These are phyloP conservation scores for Eimeria acervulina DNA, from an alignment of 169 alveolate genomes.

Conservation along the genomic window DNA sequence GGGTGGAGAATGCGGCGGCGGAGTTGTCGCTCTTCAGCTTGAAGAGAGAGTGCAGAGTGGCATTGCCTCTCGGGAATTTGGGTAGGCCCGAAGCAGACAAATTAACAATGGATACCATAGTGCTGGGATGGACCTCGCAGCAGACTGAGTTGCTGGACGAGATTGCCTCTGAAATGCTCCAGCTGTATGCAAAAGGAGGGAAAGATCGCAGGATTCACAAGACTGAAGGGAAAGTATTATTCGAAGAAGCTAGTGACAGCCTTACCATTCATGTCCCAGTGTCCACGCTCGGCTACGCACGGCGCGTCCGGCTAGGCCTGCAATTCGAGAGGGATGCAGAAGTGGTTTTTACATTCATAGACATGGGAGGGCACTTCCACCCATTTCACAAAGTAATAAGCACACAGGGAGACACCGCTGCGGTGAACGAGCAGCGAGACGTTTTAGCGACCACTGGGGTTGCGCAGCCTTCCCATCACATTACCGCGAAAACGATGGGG, in stretches of 20 bases:
- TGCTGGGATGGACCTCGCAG: conserved; percentile 6
- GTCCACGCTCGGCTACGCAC: background rate
- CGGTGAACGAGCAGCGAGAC: background rate
- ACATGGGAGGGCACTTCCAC: conserved; percentile 51
- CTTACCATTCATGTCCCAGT: conserved; percentile 17
- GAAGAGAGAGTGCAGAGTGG: conserved; percentile 3
- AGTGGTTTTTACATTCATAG: conserved; percentile 40
- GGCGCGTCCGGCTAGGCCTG: conserved; percentile 9
- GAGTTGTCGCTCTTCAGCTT: conserved; percentile 33
- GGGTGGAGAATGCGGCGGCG: background rate
- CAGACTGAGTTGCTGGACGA: background rate
- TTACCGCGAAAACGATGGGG: background rate
- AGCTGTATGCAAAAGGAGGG: conserved; percentile 47
- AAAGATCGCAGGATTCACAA: conserved; percentile 21
- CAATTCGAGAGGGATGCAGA: background rate
- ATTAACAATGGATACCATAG: background rate
- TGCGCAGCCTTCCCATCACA: background rate
- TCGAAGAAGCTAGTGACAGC: background rate
- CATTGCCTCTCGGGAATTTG: background rate
- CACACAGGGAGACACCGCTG: background rate
- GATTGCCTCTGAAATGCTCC: conserved; percentile 48
- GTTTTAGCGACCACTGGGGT: background rate
- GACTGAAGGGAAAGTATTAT: background rate
- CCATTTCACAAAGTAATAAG: conserved; percentile 48
- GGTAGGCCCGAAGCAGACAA: background rate